Evolutionary conservation across 495 filamentous ascomycete species (phyloP), one percentile per base, ranked within the genome.

Genomic region (Aspergillus haitiensis): DNA sequence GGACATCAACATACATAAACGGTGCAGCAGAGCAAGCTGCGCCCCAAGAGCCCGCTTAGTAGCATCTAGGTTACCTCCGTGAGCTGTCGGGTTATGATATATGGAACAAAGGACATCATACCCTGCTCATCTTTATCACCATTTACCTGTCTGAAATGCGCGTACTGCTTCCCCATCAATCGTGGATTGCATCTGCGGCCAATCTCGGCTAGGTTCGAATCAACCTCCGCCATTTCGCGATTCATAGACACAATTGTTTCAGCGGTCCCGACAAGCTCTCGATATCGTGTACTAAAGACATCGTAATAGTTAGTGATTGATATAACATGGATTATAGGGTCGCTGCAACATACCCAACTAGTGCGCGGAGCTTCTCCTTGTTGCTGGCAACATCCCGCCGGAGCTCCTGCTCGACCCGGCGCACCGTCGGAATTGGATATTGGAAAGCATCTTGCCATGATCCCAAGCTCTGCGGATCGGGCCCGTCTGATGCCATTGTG

Each of bases 161-260:
- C 68, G 35, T 81, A 80, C 74, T 91, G 91, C 60, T 77, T 83
- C 39, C 86, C 88, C 18, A 97, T 74, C 15, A 86, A 75, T 27
- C 84, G 76, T 16, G 88, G 82, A 54, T 94, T 93, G 72, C 94
- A 97, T 52, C 84, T 81, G 44, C 81, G 80, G 49, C 91, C 92
- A 74, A 96, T 85, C 48, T 83, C 82, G 15, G 81, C 81, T 55
- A 98, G 73, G 21, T 81, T 82, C 0, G 77, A 72, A 70, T 97
- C 92, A 18, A 91, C 88, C 13, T 81, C 68, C 51, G 88, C 81
- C 73, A 94, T 93, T 61, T 91, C 83, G 10, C 67, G 72, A 46
- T 92, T 87, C 93, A 98, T 97, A 50, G 85, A 80, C 32, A 97
- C 86, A 66, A 98, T 98, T 27, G 86, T 84, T 69, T 97, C 92